Base-by-base conservation (phyloP, 768 basidiomycete genomes). In the Lactarius sp. region DNA sequence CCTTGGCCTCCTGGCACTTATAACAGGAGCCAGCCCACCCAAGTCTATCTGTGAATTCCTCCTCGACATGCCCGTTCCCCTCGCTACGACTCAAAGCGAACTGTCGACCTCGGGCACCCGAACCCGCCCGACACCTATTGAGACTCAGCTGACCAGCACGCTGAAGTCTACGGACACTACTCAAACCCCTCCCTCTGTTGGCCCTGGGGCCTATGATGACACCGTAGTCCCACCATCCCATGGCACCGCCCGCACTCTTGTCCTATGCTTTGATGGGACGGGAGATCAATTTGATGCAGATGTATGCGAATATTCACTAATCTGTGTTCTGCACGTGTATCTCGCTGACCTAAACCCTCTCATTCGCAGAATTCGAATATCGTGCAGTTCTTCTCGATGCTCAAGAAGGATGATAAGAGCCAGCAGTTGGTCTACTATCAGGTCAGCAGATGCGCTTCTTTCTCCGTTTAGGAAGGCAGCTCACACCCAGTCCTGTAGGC, bases 351-450 rank as follows among this genome's bases (percentile, higher is more conserved):
- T 22, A 27, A 22, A 33, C 18, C 27, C 27, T 20, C 16, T 14
- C 9, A 2, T 37, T 37, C 14, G 8, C 64, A 88, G 85, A 90
- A 90, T 69, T 89, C 88, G 14, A 90, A 89, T 65, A 79, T 90
- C 59, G 77, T 90, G 44, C 81, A 86, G 61, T 76, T 90, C 57
- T 85, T 88, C 69, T 81, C 85, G 4, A 80, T 86, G 80, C 72
- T 90, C 64, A 85, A 83, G 76, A 90, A 89, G 72, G 85, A 86
- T 55, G 80, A 85, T 65, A 76, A 77, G 31, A 66, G 70, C 13
- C 74, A 84, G 59, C 88, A 90, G 69, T 77, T 88, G 71, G 86
- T 87, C 1, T 90, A 90, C 67, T 90, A 90, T 71, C 88, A 90
- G 77, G 88, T 83, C 56, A 6, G 60, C 7, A 7, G 8, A 9